Conservation (phyloP, 805 yeast species). For the Candida boidinii region DNA sequence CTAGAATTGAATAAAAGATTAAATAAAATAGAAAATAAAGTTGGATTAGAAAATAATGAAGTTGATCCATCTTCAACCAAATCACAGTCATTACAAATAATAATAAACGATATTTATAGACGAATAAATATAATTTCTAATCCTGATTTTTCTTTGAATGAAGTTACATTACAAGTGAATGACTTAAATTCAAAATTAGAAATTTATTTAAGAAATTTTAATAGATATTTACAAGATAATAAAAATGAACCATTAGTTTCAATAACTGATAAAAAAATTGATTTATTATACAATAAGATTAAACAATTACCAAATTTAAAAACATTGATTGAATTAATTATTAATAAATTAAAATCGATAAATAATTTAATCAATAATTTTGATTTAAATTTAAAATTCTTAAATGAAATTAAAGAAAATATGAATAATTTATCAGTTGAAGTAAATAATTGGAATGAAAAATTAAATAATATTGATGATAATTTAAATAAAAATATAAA, state of each 20-base stretch:
- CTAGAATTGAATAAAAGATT: conserved; percentile 1
- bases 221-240: conserved; percentile 1
- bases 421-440: conserved; percentile 10
- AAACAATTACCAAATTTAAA: conserved; percentile 12
- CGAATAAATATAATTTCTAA: conserved; percentile 12
- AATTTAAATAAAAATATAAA: conserved; percentile 5
- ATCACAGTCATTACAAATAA: conserved; percentile 11
- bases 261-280: conserved; percentile 11
- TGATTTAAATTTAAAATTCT: conserved; percentile 5
- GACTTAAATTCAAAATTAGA: conserved; percentile 6
- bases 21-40: conserved; percentile 5
- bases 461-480: conserved; percentile 12
- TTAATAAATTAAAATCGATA: conserved; percentile 12
- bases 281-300: conserved; percentile 12
- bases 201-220: conserved; percentile 4
- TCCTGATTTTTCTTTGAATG: conserved; percentile 7
- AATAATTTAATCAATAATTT: conserved; percentile 7
- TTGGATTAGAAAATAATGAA: conserved; percentile 5
- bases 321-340: conserved; percentile 8
- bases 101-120: conserved; percentile 18
- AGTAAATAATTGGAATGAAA: conserved; percentile 13
- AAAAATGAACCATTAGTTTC: neutral
- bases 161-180: conserved; percentile 9
- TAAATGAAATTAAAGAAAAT: conserved; percentile 9
- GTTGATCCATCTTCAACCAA: conserved; percentile 1